Conservation (phyloP, 495 filamentous ascomycete species). For the Tuber umbilicatum region DNA sequence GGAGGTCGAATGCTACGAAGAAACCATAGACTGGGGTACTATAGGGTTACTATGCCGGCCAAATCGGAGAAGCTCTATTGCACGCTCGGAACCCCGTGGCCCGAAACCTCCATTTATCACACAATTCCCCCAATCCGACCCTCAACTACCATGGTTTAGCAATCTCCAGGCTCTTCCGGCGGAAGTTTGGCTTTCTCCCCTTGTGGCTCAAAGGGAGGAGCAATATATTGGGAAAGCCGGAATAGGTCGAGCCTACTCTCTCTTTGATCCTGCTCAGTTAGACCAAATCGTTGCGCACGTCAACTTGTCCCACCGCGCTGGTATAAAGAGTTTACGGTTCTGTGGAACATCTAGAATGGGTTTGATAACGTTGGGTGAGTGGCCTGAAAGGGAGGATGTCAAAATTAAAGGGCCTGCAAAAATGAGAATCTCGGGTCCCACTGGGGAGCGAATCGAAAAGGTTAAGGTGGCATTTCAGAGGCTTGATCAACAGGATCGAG, state of each 20-base stretch:
- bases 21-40: conserved; percentile 19
- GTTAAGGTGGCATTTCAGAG: conserved; percentile 33
- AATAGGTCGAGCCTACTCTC: conserved; percentile 32
- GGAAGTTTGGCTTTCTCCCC: conserved; percentile 10
- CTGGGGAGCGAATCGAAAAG: conserved; percentile 33
- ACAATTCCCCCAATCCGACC: conserved; percentile 11
- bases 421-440: conserved; percentile 36
- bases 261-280: conserved; percentile 35
- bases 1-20: not conserved
- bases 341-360: conserved; percentile 36
- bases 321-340: conserved; percentile 35
- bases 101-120: conserved; percentile 18
- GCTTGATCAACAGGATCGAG: conserved; percentile 23
- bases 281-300: conserved; percentile 32
- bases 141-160: conserved; percentile 34
- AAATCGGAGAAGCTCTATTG: not conserved
- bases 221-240: conserved; percentile 8
- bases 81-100: not conserved
- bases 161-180: conserved; percentile 17
- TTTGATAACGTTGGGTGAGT: conserved; percentile 37
- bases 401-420: conserved; percentile 27
- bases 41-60: conserved; percentile 22
- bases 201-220: conserved; percentile 25
- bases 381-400: conserved; percentile 31
- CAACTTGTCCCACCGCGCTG: conserved; percentile 16